Percentiles rank a stretch among this genome's conserved stretches.
Conservation (phyloP, 2,329 filamentous ascomycete genomes). For the Ophiocordyceps robertsii region DNA sequence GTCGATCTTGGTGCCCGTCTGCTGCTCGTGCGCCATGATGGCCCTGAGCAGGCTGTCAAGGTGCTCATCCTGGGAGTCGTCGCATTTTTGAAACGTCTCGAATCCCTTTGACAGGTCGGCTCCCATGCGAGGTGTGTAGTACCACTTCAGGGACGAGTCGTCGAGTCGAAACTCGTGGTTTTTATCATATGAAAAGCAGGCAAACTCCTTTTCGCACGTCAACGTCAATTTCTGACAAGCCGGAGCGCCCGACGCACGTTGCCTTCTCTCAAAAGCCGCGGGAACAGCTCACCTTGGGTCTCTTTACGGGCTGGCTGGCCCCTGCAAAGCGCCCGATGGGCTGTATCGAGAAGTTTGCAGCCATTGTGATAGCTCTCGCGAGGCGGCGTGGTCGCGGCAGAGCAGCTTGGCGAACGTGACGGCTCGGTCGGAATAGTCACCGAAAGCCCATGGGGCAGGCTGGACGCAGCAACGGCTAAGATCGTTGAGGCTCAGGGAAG, state of each 20-base stretch:
- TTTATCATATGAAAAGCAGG: constrained; percentile 86
- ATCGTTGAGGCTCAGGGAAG: too few relatives aligned
- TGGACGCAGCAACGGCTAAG: too few relatives aligned
- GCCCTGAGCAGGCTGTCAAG: constrained; percentile 71
- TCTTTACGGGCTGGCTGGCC: constrained; percentile 54
- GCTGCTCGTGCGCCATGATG: constrained; percentile 59
- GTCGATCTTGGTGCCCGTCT: constrained; percentile 52
- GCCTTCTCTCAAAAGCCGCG: not conserved
- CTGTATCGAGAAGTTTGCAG: constrained; percentile 46
- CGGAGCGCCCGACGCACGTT: not conserved
- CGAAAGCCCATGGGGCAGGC: too few relatives aligned
- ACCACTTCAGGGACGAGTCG: constrained; percentile 72
- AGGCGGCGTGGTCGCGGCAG: not conserved
- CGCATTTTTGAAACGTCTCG: constrained; percentile 67
- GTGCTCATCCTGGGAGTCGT: constrained; percentile 76
- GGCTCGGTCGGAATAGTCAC: too few relatives aligned
- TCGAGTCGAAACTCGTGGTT: constrained; percentile 64
- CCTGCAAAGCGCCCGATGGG: constrained; percentile 58
- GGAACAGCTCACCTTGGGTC: constrained; percentile 48
- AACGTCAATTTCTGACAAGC: not conserved
- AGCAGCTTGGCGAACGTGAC: not conserved
- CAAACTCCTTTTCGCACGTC: constrained; percentile 53
- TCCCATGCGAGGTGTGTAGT: constrained; percentile 63
- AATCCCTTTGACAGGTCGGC: constrained; percentile 70
- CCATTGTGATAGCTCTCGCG: constrained; percentile 8